Evolutionary conservation across 129 eudicot species (phyloP).

Genomic region (Centella asiatica): DNA sequence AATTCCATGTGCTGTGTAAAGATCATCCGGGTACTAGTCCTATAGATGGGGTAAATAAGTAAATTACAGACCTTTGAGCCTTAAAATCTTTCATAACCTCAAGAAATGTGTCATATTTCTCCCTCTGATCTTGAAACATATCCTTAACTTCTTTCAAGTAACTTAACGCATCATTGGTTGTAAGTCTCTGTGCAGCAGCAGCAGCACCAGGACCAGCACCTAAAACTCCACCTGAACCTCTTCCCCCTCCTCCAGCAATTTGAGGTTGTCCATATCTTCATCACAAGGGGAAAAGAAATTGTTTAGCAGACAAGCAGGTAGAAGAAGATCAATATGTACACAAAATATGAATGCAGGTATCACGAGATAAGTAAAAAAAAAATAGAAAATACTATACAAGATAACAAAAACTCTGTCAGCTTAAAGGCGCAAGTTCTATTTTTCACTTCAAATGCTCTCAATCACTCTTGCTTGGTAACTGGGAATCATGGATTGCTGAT

Average conservation of each 20-base stretch:
- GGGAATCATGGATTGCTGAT: neutral
- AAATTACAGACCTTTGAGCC: slow-evolving; percentile 66
- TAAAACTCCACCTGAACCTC: too few species aligned
- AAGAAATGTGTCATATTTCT: slow-evolving; percentile 77
- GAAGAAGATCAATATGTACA: neutral
- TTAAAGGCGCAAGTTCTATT: neutral
- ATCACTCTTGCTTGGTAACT: neutral
- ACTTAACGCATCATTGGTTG: slow-evolving; percentile 81
- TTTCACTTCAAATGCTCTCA: neutral
- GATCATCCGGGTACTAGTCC: too few species aligned
- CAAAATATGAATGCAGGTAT: neutral
- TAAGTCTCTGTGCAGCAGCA: slow-evolving; percentile 63
- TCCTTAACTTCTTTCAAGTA: slow-evolving; percentile 95
- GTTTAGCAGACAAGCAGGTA: neutral
- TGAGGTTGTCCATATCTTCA: slow-evolving; percentile 79
- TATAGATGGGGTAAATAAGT: neutral
- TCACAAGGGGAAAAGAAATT: neutral
- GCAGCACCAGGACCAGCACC: slow-evolving; percentile 39
- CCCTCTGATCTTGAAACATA: slow-evolving; percentile 83
- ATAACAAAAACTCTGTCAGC: neutral
- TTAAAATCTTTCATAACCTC: slow-evolving; percentile 90
- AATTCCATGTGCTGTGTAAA: too few species aligned
- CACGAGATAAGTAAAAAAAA: too few species aligned
- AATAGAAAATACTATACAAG: neutral
- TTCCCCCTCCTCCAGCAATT: slow-evolving; percentile 42